These are phyloP conservation scores for Avena insularis DNA, from an alignment of 176 grass and related monocot species.

Conservation along the genomic window DNA sequence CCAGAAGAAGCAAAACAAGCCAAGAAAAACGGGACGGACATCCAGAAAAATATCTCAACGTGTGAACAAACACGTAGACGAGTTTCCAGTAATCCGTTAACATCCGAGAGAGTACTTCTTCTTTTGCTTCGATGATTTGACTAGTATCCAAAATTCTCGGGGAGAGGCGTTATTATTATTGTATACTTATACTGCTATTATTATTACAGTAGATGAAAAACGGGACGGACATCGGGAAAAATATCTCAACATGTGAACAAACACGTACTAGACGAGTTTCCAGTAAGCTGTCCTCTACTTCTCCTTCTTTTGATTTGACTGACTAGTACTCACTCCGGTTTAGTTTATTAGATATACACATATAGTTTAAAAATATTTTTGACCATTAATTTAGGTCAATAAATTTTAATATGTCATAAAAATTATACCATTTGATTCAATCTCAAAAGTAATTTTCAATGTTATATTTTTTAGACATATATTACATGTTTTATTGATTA, in stretches of 20 bases:
- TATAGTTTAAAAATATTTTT: too few relatives aligned
- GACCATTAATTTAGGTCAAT: too few relatives aligned
- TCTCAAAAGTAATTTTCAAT: too few relatives aligned
- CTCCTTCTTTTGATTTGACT: too few relatives aligned
- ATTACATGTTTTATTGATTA: too few relatives aligned
- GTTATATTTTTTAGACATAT: too few relatives aligned
- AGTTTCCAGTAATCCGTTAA: background rate
- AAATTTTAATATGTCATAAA: too few relatives aligned
- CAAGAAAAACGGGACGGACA: background rate
- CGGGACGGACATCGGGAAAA: background rate
- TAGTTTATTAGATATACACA: too few relatives aligned
- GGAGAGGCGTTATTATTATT: conserved; percentile 26
- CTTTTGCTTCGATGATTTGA: background rate
- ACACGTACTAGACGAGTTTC: background rate
- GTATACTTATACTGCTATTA: conserved; percentile 10
- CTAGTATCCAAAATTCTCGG: background rate
- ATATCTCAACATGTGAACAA: background rate
- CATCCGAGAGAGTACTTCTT: background rate
- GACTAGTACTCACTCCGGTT: too few relatives aligned
- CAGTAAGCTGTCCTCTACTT: too few relatives aligned
- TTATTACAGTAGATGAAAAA: conserved; percentile 8
- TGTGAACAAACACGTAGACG: conserved; percentile 15
- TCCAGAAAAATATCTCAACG: background rate
- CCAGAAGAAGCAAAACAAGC: conserved; percentile 2
- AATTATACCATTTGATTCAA: too few relatives aligned